Evolutionary conservation across 106 monocot genomes (phyloP).

Genomic region (Gastrodia elata): DNA sequence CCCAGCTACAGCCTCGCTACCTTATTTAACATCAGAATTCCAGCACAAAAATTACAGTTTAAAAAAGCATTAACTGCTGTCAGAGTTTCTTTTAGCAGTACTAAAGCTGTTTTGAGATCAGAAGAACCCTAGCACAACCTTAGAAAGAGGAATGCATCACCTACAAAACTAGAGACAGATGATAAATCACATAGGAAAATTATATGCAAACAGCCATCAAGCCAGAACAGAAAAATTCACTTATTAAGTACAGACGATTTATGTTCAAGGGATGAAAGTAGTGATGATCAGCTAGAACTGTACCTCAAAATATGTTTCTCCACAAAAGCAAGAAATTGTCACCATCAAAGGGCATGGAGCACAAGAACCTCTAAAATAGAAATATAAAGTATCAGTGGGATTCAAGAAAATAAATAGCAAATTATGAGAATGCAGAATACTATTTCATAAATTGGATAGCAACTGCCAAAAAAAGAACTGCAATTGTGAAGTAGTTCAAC

Average conservation of each 20-base stretch:
- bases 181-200: background rate
- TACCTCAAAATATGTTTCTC: slow-evolving; percentile 84
- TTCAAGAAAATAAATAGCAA: background rate
- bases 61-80: too few relatives aligned
- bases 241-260: background rate
- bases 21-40: too few relatives aligned
- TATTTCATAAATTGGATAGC: background rate
- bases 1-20: too few relatives aligned
- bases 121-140: too few relatives aligned
- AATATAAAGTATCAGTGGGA: background rate
- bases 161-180: slow-evolving; percentile 4
- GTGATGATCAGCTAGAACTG: slow-evolving; percentile 1
- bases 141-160: too few relatives aligned
- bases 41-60: too few relatives aligned
- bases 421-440: background rate
- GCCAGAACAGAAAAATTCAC: background rate
- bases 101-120: too few relatives aligned
- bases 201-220: background rate
- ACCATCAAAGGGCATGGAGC: slow-evolving; percentile 92
- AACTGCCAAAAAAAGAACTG: background rate
- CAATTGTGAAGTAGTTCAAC: background rate
- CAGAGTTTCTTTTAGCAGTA: too few relatives aligned
- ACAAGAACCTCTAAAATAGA: slow-evolving; percentile 69
- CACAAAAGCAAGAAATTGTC: slow-evolving; percentile 76
- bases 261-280: background rate